Evolutionary conservation across 2,329 filamentous ascomycete species (phyloP).

Genomic region (Ophiobolus disseminans): DNA sequence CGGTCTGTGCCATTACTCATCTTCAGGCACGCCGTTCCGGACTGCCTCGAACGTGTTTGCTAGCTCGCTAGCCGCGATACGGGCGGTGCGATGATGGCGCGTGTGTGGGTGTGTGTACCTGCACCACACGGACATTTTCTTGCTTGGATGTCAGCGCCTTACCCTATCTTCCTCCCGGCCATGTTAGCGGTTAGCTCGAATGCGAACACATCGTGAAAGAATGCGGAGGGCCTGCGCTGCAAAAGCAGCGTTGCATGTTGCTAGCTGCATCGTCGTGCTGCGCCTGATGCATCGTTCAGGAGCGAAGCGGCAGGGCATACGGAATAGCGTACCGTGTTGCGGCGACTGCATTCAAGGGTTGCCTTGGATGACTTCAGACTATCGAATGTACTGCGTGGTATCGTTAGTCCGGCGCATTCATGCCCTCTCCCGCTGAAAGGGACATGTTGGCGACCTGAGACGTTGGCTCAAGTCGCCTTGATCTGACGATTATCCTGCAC

Average conservation of each 20-base stretch:
- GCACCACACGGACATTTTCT: constrained; percentile 37
- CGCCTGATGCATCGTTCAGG: constrained; percentile 22
- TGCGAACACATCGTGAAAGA: constrained; percentile 15
- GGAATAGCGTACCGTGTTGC: constrained; percentile 29
- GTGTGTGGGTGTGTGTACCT: constrained; percentile 21
- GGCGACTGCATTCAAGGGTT: constrained; percentile 11
- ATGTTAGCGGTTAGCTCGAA: constrained; percentile 22
- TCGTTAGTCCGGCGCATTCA: constrained; percentile 8
- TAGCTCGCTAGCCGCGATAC: constrained; percentile 12
- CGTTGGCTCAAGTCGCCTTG: constrained; percentile 15
- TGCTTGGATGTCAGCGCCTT: constrained; percentile 20
- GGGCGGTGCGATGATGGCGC: constrained; percentile 12
- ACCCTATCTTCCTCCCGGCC: constrained; percentile 36
- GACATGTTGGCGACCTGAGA: constrained; percentile 16
- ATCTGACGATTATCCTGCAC: constrained; percentile 9
- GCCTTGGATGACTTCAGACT: constrained; percentile 16
- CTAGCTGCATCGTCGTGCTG: constrained; percentile 25
- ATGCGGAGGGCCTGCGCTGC: constrained; percentile 13
- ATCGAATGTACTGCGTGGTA: constrained; percentile 5
- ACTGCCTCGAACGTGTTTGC: constrained; percentile 12
- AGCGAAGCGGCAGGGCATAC: constrained; percentile 22
- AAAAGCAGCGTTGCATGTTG: constrained; percentile 31
- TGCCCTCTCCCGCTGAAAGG: constrained; percentile 5
- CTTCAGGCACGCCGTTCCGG: constrained; percentile 42
- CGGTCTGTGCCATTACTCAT: constrained; percentile 18